Conservation (phyloP, 768 basidiomycete species). For the Holtermanniella nyarrowii region DNA sequence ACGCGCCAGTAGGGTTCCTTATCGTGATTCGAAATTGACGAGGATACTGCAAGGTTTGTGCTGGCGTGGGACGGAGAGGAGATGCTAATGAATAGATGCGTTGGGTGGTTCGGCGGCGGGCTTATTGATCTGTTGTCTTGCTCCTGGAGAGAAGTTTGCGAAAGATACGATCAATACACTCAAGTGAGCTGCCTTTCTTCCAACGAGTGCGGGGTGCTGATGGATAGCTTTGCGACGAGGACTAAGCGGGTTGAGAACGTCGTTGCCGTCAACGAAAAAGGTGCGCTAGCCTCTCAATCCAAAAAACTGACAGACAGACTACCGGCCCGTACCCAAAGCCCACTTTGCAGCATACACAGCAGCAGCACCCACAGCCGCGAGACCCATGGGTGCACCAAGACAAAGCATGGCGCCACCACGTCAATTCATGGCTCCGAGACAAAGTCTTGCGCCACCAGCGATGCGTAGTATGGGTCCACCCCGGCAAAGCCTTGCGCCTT, state of each 20-base stretch:
- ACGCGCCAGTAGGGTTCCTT: slow-evolving; percentile 58
- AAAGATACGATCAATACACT: slow-evolving; percentile 84
- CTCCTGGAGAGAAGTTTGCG: slow-evolving; percentile 68
- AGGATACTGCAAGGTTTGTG: slow-evolving; percentile 59
- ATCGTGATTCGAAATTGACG: slow-evolving; percentile 80
- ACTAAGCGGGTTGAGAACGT: slow-evolving; percentile 82
- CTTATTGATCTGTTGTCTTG: slow-evolving; percentile 74
- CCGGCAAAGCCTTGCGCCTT: background rate
- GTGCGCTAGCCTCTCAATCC: slow-evolving; percentile 23
- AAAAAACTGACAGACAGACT: slow-evolving; percentile 47
- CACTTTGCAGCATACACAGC: slow-evolving; percentile 6
- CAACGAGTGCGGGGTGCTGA: background rate
- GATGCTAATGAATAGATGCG: slow-evolving; percentile 47
- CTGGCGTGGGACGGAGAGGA: background rate
- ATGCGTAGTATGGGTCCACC: slow-evolving; percentile 1
- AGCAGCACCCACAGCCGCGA: slow-evolving; percentile 16
- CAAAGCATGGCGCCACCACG: background rate
- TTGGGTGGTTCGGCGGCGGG: slow-evolving; percentile 72
- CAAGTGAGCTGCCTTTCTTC: slow-evolving; percentile 49
- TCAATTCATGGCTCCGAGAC: background rate
- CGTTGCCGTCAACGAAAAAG: slow-evolving; percentile 65
- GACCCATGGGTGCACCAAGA: slow-evolving; percentile 34
- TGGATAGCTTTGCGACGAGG: slow-evolving; percentile 59
- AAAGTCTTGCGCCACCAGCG: background rate
- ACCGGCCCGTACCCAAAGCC: slow-evolving; percentile 44